Evolutionary conservation across 768 basidiomycete species (phyloP), one percentile per base, ranked within the genome.

Genomic region (Termitomyces sp.): DNA sequence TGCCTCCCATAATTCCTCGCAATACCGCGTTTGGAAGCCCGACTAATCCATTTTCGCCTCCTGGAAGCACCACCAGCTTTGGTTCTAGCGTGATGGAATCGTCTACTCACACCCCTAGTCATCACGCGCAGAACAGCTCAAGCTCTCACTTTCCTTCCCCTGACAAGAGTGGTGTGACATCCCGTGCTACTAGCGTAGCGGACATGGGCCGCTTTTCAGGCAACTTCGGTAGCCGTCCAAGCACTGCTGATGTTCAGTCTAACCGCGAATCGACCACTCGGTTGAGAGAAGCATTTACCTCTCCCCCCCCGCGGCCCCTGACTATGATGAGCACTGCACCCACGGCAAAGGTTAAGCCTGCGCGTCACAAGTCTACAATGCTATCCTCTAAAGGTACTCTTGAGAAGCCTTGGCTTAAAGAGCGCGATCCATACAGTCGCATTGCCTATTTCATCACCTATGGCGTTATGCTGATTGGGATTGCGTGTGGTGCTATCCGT

Each of bases 401-500:
- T n/a, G 64, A 73, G 46, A 92, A 92, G 68, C 86, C 87, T 0
- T 92, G 90, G 90, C 31, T 83, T 5, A 58, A 70, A 13, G 72
- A 72, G 59, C 81, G 79, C 64, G 87, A 90, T 73, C 79, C 80
- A 5, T 77, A 79, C 58, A 68, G 70, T 12, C 75, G 81, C 10
- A 62, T 87, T 15, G 79, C 88, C 2, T 88, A 88, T 62, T 74
- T 78, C 61, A 51, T 89, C 60, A 89, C 88, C 1, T 89, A 88
- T 66, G 66, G 69, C 6, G 73, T 84, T 52, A 75, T 84, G 9
- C 67, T 87, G 51, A 61, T 90, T 20, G 90, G 88, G 26, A 55
- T 88, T 55, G 76, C 69, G 12, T 77, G 68, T 7, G 79, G 84
- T 10, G 84, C 72, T 2, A 26, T 83, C 7, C 76, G 82, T 10